These are phyloP conservation scores for Artomyces pyxidatus DNA, from an alignment of 768 basidiomycete genomes.

Conservation along the genomic window DNA sequence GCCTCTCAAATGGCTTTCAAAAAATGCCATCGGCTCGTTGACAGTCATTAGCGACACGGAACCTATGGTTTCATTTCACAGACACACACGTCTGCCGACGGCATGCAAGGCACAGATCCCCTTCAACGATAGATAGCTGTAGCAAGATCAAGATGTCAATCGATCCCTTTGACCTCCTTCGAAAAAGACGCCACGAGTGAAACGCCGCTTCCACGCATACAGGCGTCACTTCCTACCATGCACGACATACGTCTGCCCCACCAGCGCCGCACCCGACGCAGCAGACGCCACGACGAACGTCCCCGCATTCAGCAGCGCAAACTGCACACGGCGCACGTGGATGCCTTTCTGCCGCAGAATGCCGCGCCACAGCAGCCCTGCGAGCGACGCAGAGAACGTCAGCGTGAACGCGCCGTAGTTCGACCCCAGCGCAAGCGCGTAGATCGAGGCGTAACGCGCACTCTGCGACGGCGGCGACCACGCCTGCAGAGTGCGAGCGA, in stretches of 20 bases:
- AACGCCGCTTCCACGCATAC: neutral
- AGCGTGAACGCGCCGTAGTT: conserved; percentile 90
- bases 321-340: conserved; percentile 46
- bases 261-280: conserved; percentile 62
- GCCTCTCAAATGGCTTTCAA: no score
- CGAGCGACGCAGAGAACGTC: conserved; percentile 82
- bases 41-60: no score
- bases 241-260: conserved; percentile 64
- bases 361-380: conserved; percentile 75
- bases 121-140: neutral
- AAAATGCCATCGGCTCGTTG: no score
- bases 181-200: no score
- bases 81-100: neutral
- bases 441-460: conserved; percentile 17
- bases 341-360: conserved; percentile 74
- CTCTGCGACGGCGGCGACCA: conserved; percentile 18
- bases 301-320: conserved; percentile 72
- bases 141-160: neutral
- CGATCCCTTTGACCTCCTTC: no score
- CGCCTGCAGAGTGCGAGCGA: conserved; percentile 66
- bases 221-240: conserved; percentile 17
- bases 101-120: neutral
- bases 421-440: conserved; percentile 72
- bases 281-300: conserved; percentile 56
- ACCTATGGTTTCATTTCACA: no score